Conservation (phyloP, 192 early-diverging fungal species). For the Phycomyces nitens region DNA sequence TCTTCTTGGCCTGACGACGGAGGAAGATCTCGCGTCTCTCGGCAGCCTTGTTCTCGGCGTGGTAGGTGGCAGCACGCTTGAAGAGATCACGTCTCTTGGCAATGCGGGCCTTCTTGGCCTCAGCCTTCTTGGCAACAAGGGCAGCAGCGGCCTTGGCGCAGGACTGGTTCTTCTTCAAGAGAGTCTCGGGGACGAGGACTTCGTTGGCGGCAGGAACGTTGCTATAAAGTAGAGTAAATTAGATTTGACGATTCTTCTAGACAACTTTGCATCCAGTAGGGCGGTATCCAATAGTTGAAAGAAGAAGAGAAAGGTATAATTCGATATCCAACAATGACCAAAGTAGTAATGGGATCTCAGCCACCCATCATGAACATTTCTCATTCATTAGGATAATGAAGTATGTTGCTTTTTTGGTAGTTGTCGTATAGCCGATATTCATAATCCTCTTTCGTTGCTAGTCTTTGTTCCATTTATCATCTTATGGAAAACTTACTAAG, state of each 20-base stretch:
- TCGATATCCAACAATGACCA: too few species aligned
- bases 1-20: constrained; percentile 87
- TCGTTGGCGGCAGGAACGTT: constrained; percentile 57
- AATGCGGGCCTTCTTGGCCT: constrained; percentile 48
- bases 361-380: too few species aligned
- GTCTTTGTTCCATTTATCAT: not conserved
- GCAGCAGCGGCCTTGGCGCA: constrained; percentile 68
- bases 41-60: constrained; percentile 90
- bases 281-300: too few species aligned
- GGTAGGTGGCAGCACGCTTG: constrained; percentile 99
- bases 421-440: too few species aligned
- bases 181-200: constrained; percentile 79
- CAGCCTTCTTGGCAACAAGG: constrained; percentile 49
- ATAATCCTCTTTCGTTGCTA: too few species aligned
- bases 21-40: constrained; percentile 93
- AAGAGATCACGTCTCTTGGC: constrained; percentile 93
- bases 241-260: too few species aligned
- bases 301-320: not conserved
- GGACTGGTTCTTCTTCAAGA: constrained; percentile 81
- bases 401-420: not conserved
- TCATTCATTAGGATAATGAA: too few species aligned
- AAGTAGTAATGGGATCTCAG: too few species aligned
- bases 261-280: too few species aligned
- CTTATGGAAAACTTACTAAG: constrained; percentile 15
- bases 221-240: constrained; percentile 11